Base-by-base conservation (phyloP, 345 rosid genomes). In the Xanthoceras sorbifolium region DNA sequence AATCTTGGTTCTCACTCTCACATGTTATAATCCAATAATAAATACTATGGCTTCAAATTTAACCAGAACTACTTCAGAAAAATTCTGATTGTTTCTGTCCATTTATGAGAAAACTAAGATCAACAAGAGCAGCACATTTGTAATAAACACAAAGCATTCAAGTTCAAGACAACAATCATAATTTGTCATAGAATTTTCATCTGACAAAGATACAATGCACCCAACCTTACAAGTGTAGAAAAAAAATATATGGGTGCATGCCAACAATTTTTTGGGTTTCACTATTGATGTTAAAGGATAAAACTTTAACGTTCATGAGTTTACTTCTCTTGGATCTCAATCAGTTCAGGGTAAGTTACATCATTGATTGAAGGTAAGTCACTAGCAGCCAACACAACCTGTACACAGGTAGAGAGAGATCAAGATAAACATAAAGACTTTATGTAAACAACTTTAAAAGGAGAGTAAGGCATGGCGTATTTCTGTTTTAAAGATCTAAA, bases 381-480 rank as follows among this genome's bases (percentile, higher is more conserved):
- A 87, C 94, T 96, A 73, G 99, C 97, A 74, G 98, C 99, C 89
- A 96, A 79, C 60, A 96, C 94, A 76, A 96, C 98, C 99, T 96
- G 88, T 66, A 79, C 10, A 70, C 40, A 59, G 15, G 65, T 25
- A 67, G 29, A 59, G 67, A 72, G 34, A 28, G 36, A 54, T 31
- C 48, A 75, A 34, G 60, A 63, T 14, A 20, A 64, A 48, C 4
- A 4, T 54, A 55, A 18, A 38, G 23, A 31, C 48, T 34, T 26
- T 4, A 12, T 29, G 42, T 31, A 44, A 61, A 63, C 29, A 44
- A 42, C 46, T 44, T 15, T 18, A 46, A 63, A 63, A 10, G 15
- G 36, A 32, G 50, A 55, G 50, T 31, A 34, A 9, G 42, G 22
- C 29, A 31, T 10, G 17, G 74, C 31, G 4, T 9, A 0, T 20